Conservation (phyloP, 2,329 filamentous ascomycete species). For the Paracorniculantispora psalliotae region DNA sequence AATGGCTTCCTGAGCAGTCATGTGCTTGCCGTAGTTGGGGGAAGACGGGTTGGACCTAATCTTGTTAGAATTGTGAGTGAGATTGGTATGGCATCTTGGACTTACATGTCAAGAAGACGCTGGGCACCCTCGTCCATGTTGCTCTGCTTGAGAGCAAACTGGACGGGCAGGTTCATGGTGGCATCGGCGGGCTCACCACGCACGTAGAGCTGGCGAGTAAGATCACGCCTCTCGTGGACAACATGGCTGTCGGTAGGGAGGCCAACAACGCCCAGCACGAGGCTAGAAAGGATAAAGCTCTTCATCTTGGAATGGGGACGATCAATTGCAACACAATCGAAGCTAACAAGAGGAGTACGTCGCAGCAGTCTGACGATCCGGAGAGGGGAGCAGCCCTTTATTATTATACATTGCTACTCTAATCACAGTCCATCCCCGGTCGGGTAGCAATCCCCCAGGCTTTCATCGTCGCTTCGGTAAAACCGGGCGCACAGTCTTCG, state of each 20-base stretch:
- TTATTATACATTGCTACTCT: too few species aligned
- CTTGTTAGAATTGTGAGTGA: not conserved
- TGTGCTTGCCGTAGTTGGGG: constrained; percentile 41
- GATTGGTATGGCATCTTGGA: not conserved
- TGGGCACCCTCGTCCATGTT: constrained; percentile 39
- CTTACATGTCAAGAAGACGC: constrained; percentile 33
- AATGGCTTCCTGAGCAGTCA: constrained; percentile 37
- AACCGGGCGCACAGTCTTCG: not conserved
- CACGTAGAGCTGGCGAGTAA: constrained; percentile 5
- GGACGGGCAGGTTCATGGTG: constrained; percentile 26
- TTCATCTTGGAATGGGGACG: not conserved
- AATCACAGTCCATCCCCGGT: too few species aligned
- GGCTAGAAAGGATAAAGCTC: constrained; percentile 3
- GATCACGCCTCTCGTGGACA: constrained; percentile 15
- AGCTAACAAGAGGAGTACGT: not conserved
- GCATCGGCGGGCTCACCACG: constrained; percentile 14
- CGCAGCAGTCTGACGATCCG: not conserved
- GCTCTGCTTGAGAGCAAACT: constrained; percentile 39
- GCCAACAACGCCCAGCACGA: constrained; percentile 4
- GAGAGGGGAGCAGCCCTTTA: not conserved
- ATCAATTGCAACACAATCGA: constrained; percentile 1
- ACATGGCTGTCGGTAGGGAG: constrained; percentile 11
- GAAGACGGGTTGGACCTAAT: constrained; percentile 34
- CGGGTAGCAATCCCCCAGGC: not conserved
- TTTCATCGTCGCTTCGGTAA: not conserved